Evolutionary conservation across 495 filamentous ascomycete genomes (phyloP).

Genomic region (Sporormia fimetaria): DNA sequence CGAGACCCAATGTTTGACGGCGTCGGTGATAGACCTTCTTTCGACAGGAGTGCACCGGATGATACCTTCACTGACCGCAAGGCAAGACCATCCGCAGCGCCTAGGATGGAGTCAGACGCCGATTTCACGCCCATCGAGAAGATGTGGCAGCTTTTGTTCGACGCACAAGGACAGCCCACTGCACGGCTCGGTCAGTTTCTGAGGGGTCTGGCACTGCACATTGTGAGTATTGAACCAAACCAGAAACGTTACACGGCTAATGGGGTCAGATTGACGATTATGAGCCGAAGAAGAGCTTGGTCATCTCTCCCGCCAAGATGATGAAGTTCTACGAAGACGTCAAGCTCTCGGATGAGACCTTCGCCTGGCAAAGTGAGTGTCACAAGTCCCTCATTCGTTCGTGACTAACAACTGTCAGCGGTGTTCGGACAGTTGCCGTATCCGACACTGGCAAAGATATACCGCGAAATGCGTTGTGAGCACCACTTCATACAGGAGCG

Average conservation of each 20-base stretch:
- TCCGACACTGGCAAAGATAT: conserved; percentile 54
- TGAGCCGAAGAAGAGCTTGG: conserved; percentile 57
- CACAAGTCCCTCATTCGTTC: conserved; percentile 9
- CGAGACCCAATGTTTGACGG: conserved; percentile 20
- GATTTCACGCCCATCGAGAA: conserved; percentile 53
- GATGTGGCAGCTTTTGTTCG: conserved; percentile 71
- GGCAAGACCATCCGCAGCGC: conserved; percentile 37
- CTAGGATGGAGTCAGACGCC: conserved; percentile 37
- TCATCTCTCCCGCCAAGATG: conserved; percentile 76
- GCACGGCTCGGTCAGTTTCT: conserved; percentile 59
- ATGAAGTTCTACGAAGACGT: conserved; percentile 63
- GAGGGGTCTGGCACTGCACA: conserved; percentile 62
- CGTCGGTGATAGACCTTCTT: conserved; percentile 36
- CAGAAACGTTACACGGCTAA: conserved; percentile 1
- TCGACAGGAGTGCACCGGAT: conserved; percentile 22
- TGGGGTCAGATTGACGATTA: conserved; percentile 60
- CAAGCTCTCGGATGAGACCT: conserved; percentile 49
- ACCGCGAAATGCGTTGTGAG: conserved; percentile 62
- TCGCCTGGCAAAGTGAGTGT: conserved; percentile 52
- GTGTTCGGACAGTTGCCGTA: conserved; percentile 38
- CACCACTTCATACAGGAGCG: conserved; percentile 64
- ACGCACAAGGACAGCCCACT: conserved; percentile 54
- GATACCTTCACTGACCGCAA: no score
- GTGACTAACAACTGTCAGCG: conserved; percentile 27
- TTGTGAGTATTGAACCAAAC: conserved; percentile 44